These are phyloP conservation scores for Gracilaria domingensis DNA, from an alignment of 23 red algal species.

Conservation along the genomic window DNA sequence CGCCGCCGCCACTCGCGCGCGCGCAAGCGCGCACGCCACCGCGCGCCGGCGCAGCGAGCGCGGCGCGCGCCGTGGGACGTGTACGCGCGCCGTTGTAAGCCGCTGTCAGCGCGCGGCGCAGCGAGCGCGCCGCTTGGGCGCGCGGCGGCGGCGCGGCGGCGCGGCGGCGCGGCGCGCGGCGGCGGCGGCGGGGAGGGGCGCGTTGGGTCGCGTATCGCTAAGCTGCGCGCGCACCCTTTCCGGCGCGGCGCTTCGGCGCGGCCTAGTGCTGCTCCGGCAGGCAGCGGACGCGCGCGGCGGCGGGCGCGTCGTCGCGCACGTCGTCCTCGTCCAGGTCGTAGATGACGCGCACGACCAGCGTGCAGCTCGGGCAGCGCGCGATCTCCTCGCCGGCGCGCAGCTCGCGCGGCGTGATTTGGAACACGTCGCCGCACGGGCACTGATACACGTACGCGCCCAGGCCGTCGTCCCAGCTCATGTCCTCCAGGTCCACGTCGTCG, in stretches of 20 bases:
- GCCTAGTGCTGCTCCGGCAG: neutral
- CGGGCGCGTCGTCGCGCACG: neutral
- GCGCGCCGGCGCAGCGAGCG: too few relatives aligned
- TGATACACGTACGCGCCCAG: conserved; percentile 78
- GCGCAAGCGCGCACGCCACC: too few relatives aligned
- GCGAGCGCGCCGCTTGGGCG: neutral
- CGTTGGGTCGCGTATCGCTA: too few relatives aligned
- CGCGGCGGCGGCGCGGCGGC: too few relatives aligned
- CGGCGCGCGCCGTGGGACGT: too few relatives aligned
- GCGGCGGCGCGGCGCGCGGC: neutral
- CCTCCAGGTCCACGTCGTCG: conserved; percentile 98
- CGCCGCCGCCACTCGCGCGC: too few relatives aligned
- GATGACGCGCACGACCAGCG: conserved; percentile 86
- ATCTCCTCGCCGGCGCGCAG: conserved; percentile 88
- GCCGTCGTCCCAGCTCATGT: conserved; percentile 82
- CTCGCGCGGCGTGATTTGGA: conserved; percentile 83
- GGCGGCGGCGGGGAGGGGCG: neutral
- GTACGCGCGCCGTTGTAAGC: neutral
- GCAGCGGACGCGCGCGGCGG: neutral
- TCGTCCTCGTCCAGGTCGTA: conserved; percentile 68
- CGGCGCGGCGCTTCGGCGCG: neutral
- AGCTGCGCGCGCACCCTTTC: neutral
- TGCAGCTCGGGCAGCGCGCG: conserved; percentile 90
- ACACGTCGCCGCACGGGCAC: conserved; percentile 97
- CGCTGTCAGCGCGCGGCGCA: neutral